Conservation (phyloP, 2,329 filamentous ascomycete genomes). For the Pseudocercospora musae region DNA sequence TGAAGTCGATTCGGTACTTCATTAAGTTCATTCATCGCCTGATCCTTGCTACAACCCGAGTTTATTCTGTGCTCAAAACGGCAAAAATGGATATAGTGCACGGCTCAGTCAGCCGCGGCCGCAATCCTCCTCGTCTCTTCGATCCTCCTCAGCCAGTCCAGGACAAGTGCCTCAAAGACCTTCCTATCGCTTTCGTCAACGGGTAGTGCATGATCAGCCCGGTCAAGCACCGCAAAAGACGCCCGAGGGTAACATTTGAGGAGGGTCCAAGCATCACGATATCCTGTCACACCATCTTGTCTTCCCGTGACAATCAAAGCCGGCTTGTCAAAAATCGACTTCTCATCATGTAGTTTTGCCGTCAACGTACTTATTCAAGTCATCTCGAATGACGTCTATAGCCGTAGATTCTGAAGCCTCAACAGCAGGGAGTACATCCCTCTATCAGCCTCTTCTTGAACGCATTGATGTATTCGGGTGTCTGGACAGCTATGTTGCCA, state of each 20-base stretch:
- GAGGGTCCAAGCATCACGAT: slow-evolving; percentile 12
- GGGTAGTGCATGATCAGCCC: slow-evolving; percentile 10
- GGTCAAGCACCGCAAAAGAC: slow-evolving; percentile 12
- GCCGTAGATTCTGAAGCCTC: neutral
- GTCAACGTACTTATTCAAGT: slow-evolving; percentile 3
- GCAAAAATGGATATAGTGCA: neutral
- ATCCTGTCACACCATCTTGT: slow-evolving; percentile 15
- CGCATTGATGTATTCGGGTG: slow-evolving; percentile 7
- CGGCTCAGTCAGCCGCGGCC: neutral
- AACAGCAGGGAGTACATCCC: slow-evolving; percentile 6
- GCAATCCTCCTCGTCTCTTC: slow-evolving; percentile 2
- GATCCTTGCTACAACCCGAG: neutral
- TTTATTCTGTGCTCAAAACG: neutral
- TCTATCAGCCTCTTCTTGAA: neutral
- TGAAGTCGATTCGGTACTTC: neutral
- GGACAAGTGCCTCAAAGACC: slow-evolving; percentile 9
- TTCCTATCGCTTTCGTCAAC: slow-evolving; percentile 9
- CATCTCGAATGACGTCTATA: slow-evolving; percentile 4
- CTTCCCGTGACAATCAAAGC: slow-evolving; percentile 12
- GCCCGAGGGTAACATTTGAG: slow-evolving; percentile 11
- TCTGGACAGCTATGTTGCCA: slow-evolving; percentile 11
- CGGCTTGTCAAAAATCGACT: slow-evolving; percentile 6
- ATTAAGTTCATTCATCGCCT: neutral
- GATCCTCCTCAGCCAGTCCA: slow-evolving; percentile 12
- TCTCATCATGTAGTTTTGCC: neutral